phyloP scores from a whole-genome alignment of 139 green algal species.

The Coccomyxa sp. region DNA sequence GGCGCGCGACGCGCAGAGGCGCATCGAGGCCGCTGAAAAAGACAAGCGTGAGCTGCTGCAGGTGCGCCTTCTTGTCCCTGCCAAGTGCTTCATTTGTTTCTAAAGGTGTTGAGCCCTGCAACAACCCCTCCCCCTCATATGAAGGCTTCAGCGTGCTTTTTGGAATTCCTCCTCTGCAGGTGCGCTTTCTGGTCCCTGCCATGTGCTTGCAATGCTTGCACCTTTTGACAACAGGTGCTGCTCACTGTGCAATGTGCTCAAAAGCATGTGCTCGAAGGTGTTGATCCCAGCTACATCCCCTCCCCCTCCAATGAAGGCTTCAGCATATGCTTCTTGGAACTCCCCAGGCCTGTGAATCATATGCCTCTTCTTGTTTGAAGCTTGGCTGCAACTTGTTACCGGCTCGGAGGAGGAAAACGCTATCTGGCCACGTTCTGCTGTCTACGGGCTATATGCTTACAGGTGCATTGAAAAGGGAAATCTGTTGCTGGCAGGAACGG shows the following conservation, averaged over 20 bases:
- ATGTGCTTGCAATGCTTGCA: not conserved
- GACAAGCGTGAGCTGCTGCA: constrained; percentile 24
- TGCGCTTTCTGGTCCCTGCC: not conserved
- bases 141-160: too few species aligned
- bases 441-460: too few species aligned
- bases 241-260: not conserved
- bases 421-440: not conserved
- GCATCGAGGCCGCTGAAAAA: constrained; percentile 21
- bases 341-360: not conserved
- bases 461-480: not conserved
- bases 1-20: constrained; percentile 10
- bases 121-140: not conserved
- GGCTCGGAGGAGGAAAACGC: not conserved
- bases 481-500: constrained; percentile 26
- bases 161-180: too few species aligned
- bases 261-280: not conserved
- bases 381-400: not conserved
- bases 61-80: not conserved
- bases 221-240: not conserved
- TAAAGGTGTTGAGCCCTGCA: too few species aligned
- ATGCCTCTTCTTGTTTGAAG: not conserved
- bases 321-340: not conserved
- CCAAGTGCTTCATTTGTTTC: too few species aligned
- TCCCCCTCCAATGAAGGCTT: not conserved
- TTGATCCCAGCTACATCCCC: not conserved